phyloP scores from a whole-genome alignment of 208 protist species.

The Trypanosoma mega region DNA sequence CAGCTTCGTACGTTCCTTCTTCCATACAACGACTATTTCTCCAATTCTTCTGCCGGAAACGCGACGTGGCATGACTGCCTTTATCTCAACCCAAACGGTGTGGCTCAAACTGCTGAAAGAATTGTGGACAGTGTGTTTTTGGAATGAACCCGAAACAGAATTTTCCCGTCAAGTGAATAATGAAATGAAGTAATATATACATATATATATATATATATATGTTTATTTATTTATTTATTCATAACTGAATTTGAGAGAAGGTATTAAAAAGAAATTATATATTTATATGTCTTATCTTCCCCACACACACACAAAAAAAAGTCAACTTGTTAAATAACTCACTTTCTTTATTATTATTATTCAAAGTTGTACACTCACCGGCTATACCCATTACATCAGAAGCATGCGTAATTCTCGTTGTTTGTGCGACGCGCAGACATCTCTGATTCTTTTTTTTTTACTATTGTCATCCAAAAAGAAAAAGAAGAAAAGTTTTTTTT shows the following conservation, averaged over 20 bases:
- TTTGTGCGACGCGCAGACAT: too few species aligned
- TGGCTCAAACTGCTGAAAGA: not conserved
- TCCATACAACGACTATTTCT: slow-evolving; percentile 17
- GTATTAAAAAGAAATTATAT: not conserved
- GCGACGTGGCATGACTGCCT: slow-evolving; percentile 16
- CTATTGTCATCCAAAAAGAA: too few species aligned
- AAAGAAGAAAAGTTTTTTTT: slow-evolving; percentile 13
- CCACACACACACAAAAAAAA: not conserved
- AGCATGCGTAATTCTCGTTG: too few species aligned
- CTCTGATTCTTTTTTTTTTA: too few species aligned
- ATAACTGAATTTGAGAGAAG: too few species aligned
- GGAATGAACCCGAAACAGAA: not conserved
- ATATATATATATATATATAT: too few species aligned
- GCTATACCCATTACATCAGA: slow-evolving; percentile 11
- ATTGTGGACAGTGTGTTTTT: slow-evolving; percentile 5
- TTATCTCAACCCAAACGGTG: not conserved
- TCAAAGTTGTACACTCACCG: too few species aligned
- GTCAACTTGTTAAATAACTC: not conserved
- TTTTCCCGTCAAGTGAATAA: not conserved
- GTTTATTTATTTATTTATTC: too few species aligned
- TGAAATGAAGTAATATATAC: slow-evolving; percentile 1
- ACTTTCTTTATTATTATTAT: not conserved
- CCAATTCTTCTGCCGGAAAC: not conserved
- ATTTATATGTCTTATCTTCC: not conserved
- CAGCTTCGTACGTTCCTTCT: slow-evolving; percentile 6